Base-by-base conservation (phyloP, 306 rosid species). In the Vachellia collinsii region DNA sequence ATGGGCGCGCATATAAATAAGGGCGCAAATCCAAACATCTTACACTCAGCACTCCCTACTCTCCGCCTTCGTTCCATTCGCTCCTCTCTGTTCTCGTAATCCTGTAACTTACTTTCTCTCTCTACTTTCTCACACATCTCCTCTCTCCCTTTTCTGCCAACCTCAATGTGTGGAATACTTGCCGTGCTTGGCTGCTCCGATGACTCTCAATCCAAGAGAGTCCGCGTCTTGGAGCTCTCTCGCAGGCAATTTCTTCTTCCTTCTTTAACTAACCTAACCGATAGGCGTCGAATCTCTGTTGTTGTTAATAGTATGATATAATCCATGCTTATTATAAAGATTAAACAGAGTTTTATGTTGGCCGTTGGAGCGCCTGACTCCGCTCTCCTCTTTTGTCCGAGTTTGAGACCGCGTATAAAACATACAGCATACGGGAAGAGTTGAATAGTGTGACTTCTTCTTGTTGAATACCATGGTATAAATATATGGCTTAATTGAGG, bases 131-230 rank as follows among this genome's bases (percentile, higher is more conserved):
- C 14, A 47, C 17, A 11, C 4, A 17, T 20, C 8, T 16, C 14
- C 47, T 43, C 2, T 50, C 12, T 36, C 20, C 13, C 9, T 4
- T 17, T 14, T 3, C 10, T 19, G 17, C 2, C 0, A 50, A 5
- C 11, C 43, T 81, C 23, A 79, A 96, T 93, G 99, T 96, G 99
- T 88, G 99, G 99, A 75, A 96, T 96, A 39, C 97, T 96, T 53
- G 98, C 98, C 47, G 94, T 96, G 42, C 97, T 96, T 72, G 97
- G 99, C 51, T 96, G 99, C 85, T 77, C 97, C 20, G 98, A 92
- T 72, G 87, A 84, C 77, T 88, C 98, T 70, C 93, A 83, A 83
- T 89, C 97, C 81, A 96, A 90, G 80, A 86, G 99, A 61, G 94
- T 88, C 72, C 93, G 99, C 11, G 97, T 96, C 11, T 88, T 96